phyloP scores from a whole-genome alignment of 805 yeast species.

The Ogataea parapolymorpha region DNA sequence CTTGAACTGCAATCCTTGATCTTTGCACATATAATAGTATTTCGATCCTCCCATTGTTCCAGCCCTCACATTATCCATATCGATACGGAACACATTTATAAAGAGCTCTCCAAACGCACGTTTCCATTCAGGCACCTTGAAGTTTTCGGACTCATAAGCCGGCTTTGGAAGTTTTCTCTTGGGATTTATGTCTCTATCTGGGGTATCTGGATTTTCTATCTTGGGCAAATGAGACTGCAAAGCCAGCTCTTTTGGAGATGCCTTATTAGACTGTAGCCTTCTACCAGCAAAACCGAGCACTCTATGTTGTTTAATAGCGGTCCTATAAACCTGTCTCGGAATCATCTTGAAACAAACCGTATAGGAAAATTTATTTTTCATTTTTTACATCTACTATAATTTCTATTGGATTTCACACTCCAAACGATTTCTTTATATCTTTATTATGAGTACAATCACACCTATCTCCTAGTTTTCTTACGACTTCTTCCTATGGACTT shows the following conservation, averaged over 20 bases:
- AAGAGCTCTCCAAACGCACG: slow-evolving; percentile 62
- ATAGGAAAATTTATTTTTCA: slow-evolving; percentile 7
- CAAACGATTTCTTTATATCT: not conserved
- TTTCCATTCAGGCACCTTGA: slow-evolving; percentile 45
- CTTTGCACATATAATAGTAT: slow-evolving; percentile 83
- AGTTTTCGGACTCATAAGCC: slow-evolving; percentile 28
- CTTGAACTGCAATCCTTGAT: slow-evolving; percentile 76
- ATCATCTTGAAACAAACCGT: slow-evolving; percentile 3
- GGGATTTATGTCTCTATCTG: slow-evolving; percentile 35
- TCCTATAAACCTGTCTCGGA: slow-evolving; percentile 6
- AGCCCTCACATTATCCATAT: slow-evolving; percentile 89
- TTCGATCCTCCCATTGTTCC: slow-evolving; percentile 92
- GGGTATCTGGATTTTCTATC: slow-evolving; percentile 33
- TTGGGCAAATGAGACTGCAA: slow-evolving; percentile 33
- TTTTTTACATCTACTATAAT: slow-evolving; percentile 6
- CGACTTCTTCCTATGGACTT: slow-evolving; percentile 18
- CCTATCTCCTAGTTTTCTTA: slow-evolving; percentile 17
- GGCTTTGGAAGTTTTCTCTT: slow-evolving; percentile 31
- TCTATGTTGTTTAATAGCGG: not conserved
- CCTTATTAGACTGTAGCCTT: slow-evolving; percentile 11
- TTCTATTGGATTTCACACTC: slow-evolving; percentile 11
- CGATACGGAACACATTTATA: slow-evolving; percentile 61
- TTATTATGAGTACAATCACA: slow-evolving; percentile 7
- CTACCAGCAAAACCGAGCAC: not conserved
- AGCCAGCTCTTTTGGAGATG: slow-evolving; percentile 30